A percentile compares a stretch with the other conserved stretches of the same genome.
Evolutionary conservation across 306 rosid genomes (phyloP).

Genomic region (Vigna reflexopilosa): DNA sequence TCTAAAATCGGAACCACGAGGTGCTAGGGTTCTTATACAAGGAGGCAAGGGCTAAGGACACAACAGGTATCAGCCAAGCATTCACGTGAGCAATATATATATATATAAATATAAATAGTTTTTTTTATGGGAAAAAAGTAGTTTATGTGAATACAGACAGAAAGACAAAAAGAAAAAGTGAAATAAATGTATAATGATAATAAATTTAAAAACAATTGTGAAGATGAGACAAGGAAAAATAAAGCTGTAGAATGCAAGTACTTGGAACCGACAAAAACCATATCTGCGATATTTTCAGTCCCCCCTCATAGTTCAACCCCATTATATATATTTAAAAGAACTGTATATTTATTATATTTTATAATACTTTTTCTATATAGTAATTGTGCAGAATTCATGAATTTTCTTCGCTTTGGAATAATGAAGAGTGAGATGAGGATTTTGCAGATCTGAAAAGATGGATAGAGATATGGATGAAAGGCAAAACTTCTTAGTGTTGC

Average conservation of each 20-base stretch:
- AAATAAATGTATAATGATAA: no score
- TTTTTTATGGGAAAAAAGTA: no score
- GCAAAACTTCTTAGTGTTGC: not conserved
- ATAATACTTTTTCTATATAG: not conserved
- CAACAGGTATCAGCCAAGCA: slow-evolving; percentile 36
- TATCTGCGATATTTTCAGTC: slow-evolving; percentile 42
- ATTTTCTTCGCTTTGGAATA: not conserved
- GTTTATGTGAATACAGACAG: no score
- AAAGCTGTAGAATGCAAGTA: slow-evolving; percentile 51
- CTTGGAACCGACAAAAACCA: slow-evolving; percentile 57
- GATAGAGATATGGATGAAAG: not conserved
- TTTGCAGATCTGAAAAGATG: not conserved
- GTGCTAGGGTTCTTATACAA: slow-evolving; percentile 40
- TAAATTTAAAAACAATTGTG: not conserved
- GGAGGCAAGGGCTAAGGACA: no score
- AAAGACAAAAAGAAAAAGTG: no score
- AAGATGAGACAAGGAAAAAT: slow-evolving; percentile 57
- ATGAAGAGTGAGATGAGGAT: not conserved
- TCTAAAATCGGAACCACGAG: not conserved
- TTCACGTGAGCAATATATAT: slow-evolving; percentile 65
- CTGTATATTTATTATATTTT: no score
- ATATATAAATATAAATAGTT: no score
- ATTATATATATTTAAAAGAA: no score
- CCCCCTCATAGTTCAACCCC: not conserved
- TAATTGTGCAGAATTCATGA: not conserved